A percentile compares a stretch with the other conserved stretches of the same genome.
These are phyloP conservation scores for Sonneratia alba DNA, from an alignment of 345 rosid species.

Conservation along the genomic window DNA sequence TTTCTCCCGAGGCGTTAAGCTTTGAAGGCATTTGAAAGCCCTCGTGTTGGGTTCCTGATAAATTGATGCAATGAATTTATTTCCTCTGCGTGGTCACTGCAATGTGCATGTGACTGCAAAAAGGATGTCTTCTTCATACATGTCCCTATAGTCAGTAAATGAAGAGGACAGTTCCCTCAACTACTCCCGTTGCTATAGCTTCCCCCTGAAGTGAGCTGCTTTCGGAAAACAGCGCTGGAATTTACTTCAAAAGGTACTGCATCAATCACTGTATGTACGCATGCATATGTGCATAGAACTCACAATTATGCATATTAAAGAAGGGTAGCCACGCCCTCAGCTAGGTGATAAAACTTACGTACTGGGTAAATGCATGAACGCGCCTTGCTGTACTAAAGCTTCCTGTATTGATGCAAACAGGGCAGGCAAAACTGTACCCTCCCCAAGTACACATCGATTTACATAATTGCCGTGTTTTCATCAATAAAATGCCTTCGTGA, in stretches of 20 bases:
- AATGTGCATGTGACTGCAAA: not conserved
- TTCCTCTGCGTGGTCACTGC: not conserved
- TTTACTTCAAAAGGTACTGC: constrained; percentile 1
- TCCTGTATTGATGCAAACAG: not conserved
- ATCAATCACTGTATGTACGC: not conserved
- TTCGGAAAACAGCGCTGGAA: not conserved
- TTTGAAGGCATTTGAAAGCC: not conserved
- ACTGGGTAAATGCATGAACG: not conserved
- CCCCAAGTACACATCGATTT: not conserved
- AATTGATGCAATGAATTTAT: not conserved
- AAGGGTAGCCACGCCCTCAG: not conserved
- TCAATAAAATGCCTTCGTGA: not conserved
- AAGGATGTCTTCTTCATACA: not conserved
- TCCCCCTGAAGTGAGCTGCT: not conserved
- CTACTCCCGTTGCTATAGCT: not conserved
- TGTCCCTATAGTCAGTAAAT: not conserved
- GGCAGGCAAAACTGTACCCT: not conserved
- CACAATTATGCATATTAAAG: not conserved
- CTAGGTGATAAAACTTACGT: not conserved
- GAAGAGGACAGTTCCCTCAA: constrained; percentile 8
- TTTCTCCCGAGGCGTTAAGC: not conserved
- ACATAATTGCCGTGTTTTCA: too few species aligned
- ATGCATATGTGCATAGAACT: not conserved
- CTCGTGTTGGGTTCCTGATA: not conserved
- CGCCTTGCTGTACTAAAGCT: not conserved